Evolutionary conservation across 208 protist genomes (phyloP).

Genomic region (Naegleria lovaniensis): DNA sequence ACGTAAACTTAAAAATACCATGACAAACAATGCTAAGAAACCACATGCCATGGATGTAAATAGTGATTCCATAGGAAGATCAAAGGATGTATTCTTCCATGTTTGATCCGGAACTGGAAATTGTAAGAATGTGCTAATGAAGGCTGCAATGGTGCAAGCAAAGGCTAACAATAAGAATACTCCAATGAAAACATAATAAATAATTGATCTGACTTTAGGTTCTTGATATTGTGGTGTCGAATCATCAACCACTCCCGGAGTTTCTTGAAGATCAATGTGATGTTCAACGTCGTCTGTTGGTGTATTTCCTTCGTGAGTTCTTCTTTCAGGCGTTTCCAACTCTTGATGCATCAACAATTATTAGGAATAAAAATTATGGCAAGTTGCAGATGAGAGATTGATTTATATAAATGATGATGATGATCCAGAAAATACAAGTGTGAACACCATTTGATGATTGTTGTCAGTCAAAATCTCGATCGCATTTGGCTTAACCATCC

Average conservation of each 20-base stretch:
- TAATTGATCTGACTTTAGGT: not conserved
- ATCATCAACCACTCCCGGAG: not conserved
- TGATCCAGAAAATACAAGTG: too few species aligned
- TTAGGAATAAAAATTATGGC: too few species aligned
- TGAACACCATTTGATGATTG: too few species aligned
- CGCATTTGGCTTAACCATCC: too few species aligned
- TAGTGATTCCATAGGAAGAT: not conserved
- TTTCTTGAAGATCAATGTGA: not conserved
- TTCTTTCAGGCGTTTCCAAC: too few species aligned
- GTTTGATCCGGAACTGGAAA: not conserved
- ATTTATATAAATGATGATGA: too few species aligned
- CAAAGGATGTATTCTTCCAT: not conserved
- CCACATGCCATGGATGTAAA: not conserved
- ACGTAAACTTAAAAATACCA: not conserved
- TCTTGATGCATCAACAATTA: too few species aligned
- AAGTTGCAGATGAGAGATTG: too few species aligned
- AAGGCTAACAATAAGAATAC: not conserved
- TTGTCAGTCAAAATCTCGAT: too few species aligned
- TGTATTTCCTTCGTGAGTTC: too few species aligned
- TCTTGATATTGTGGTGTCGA: not conserved
- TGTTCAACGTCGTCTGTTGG: not conserved
- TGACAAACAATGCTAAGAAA: slow-evolving; percentile 10
- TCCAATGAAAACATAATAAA: not conserved
- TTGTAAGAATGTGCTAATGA: not conserved
- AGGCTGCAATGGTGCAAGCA: not conserved